Evolutionary conservation across 2,329 filamentous ascomycete genomes (phyloP).

Genomic region (Phoma sp.): DNA sequence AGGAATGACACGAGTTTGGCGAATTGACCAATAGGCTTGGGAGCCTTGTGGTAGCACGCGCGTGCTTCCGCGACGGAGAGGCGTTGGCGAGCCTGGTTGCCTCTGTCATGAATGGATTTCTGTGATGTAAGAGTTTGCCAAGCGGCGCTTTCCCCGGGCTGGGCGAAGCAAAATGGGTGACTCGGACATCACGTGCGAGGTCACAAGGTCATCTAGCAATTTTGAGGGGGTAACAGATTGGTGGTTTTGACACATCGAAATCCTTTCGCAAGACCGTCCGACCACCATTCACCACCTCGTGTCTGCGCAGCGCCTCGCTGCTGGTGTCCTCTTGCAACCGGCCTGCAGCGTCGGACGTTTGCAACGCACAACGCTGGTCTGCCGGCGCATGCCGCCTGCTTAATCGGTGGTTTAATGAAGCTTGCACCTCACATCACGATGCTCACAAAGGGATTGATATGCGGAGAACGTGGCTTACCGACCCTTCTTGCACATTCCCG

Average conservation of each 20-base stretch:
- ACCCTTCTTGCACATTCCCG: conserved; percentile 12
- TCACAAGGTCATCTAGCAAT: conserved; percentile 27
- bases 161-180: conserved; percentile 22
- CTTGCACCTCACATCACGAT: conserved; percentile 21
- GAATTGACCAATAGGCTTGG: conserved; percentile 15
- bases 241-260: conserved; percentile 40
- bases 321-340: conserved; percentile 22
- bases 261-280: conserved; percentile 29
- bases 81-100: conserved; percentile 26
- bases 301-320: conserved; percentile 24
- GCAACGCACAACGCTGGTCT: conserved; percentile 15
- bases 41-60: conserved; percentile 19
- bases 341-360: conserved; percentile 20
- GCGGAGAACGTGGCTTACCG: conserved; percentile 27
- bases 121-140: conserved; percentile 36
- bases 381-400: conserved; percentile 23
- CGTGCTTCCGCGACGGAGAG: conserved; percentile 29
- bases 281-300: conserved; percentile 32
- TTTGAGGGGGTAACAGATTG: conserved; percentile 31
- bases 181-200: conserved; percentile 24
- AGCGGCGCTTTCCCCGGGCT: conserved; percentile 18
- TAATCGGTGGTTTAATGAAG: conserved; percentile 18
- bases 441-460: conserved; percentile 16
- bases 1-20: conserved; percentile 26
- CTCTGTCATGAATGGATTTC: conserved; percentile 23